Conservation (phyloP, 2,329 filamentous ascomycete genomes). For the Calonectria honghensis region DNA sequence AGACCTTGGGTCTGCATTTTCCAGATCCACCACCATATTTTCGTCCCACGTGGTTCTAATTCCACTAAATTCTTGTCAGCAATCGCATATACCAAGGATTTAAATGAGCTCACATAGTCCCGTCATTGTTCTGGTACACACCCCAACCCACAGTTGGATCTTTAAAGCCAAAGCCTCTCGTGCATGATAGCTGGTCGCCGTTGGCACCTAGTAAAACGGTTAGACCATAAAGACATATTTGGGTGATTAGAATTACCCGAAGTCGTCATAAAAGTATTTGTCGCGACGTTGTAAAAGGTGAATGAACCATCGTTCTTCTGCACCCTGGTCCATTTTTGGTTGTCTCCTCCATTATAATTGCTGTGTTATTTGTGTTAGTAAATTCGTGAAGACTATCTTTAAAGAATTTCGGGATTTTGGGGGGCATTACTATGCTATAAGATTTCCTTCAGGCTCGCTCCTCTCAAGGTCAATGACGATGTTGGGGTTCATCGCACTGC, state of each 20-base stretch:
- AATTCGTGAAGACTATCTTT: not conserved
- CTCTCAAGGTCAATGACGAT: not conserved
- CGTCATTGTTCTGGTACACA: not conserved
- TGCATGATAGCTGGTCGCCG: not conserved
- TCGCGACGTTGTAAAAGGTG: not conserved
- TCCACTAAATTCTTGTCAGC: not conserved
- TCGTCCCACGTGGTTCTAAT: not conserved
- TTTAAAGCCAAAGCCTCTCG: not conserved
- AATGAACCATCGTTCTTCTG: not conserved
- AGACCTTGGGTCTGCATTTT: not conserved
- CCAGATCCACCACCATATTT: not conserved
- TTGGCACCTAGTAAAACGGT: not conserved
- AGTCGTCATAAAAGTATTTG: not conserved
- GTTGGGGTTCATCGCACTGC: not conserved
- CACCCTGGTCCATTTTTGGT: not conserved
- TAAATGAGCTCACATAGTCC: not conserved
- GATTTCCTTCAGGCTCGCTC: not conserved
- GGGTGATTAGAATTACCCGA: not conserved
- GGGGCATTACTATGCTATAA: not conserved
- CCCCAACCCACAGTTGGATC: not conserved
- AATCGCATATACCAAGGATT: not conserved
- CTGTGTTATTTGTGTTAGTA: not conserved
- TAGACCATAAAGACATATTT: not conserved
- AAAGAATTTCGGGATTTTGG: not conserved
- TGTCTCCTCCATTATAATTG: not conserved